phyloP scores from a whole-genome alignment of 495 filamentous ascomycete species.

The Aspergillus mulundensis region DNA sequence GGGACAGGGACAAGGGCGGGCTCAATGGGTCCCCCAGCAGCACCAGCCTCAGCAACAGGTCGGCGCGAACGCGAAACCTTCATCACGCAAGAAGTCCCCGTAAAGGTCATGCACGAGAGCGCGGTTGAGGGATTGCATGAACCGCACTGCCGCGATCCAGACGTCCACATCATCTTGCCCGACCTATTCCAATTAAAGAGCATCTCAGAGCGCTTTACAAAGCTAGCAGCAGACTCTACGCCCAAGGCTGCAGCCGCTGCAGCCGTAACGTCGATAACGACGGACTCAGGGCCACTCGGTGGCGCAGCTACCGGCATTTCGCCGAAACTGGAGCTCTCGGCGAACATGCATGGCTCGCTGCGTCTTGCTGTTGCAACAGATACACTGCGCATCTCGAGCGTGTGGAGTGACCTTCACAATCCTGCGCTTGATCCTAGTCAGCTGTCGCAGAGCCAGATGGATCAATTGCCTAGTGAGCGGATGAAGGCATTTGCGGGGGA shows the following conservation, averaged over 20 bases:
- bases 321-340: conserved; percentile 73
- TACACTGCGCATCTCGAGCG: conserved; percentile 70
- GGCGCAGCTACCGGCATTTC: conserved; percentile 8
- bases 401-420: conserved; percentile 79
- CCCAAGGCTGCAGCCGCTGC: conserved; percentile 9
- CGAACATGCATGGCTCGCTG: conserved; percentile 88
- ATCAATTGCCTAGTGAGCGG: conserved; percentile 67
- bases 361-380: conserved; percentile 73
- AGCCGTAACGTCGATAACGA: not conserved
- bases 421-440: conserved; percentile 75
- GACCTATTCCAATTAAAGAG: conserved; percentile 78
- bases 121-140: conserved; percentile 84
- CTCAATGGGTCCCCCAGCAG: not conserved
- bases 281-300: conserved; percentile 13
- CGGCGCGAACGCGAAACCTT: conserved; percentile 69
- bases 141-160: conserved; percentile 83
- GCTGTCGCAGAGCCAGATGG: conserved; percentile 57
- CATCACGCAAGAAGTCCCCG: conserved; percentile 95
- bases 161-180: conserved; percentile 89
- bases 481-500: conserved; percentile 52
- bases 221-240: conserved; percentile 50
- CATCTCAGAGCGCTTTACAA: conserved; percentile 91
- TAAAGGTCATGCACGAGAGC: conserved; percentile 75
- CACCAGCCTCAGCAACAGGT: not conserved
- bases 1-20: not conserved